phyloP scores from a whole-genome alignment of 2,329 filamentous ascomycete species.

The Fusarium verticillioides region DNA sequence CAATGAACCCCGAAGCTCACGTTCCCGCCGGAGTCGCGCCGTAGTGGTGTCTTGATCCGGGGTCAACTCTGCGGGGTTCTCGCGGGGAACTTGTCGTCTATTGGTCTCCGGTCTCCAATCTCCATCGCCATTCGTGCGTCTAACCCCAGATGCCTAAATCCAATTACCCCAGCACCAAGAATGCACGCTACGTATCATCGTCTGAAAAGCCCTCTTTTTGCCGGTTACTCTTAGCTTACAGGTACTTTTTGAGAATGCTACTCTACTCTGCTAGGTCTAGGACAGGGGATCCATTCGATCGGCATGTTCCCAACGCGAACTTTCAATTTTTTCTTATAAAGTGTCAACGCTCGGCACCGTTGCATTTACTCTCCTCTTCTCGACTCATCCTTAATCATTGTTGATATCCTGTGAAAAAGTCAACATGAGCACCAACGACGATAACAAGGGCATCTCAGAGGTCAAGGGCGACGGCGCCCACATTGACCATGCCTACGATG shows the following conservation, averaged over 20 bases:
- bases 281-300: not conserved
- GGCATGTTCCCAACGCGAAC: not conserved
- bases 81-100: not conserved
- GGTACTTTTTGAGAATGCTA: slow-evolving; percentile 2
- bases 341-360: slow-evolving; percentile 1
- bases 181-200: slow-evolving; percentile 18
- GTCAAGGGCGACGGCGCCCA: slow-evolving; percentile 20
- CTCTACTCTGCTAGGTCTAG: not conserved
- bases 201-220: not conserved
- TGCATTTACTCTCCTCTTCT: not conserved
- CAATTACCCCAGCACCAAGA: not conserved
- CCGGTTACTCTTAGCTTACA: not conserved
- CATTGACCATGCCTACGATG: slow-evolving; percentile 34
- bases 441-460: slow-evolving; percentile 27
- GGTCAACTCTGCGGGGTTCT: slow-evolving; percentile 17
- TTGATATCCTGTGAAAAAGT: not conserved
- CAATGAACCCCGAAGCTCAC: slow-evolving; percentile 16
- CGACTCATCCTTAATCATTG: slow-evolving; percentile 13
- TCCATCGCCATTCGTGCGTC: slow-evolving; percentile 34
- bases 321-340: slow-evolving; percentile 18
- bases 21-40: slow-evolving; percentile 35
- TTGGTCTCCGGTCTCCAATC: not conserved
- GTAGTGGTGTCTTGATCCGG: slow-evolving; percentile 35
- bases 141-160: slow-evolving; percentile 42
- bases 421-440: slow-evolving; percentile 32